phyloP scores from a whole-genome alignment of 1,139 yeast genomes.

The Kurtzmaniella quercitrusa region DNA sequence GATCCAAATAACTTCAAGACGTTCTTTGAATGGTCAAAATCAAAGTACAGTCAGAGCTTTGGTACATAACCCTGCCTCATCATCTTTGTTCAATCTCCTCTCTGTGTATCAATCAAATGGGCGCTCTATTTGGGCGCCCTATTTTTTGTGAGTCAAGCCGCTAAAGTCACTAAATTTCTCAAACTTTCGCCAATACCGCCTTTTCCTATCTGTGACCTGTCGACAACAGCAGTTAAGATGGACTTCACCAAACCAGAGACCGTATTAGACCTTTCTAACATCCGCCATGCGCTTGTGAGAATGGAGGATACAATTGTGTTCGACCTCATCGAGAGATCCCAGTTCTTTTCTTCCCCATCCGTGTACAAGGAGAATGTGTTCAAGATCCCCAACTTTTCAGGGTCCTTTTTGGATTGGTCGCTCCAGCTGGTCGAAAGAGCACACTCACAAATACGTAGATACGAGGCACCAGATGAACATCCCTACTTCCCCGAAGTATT shows the following conservation, averaged over 20 bases:
- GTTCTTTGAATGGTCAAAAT: too few relatives aligned
- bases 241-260: constrained; percentile 83
- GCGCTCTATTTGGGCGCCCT: too few relatives aligned
- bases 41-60: too few relatives aligned
- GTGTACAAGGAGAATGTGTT: constrained; percentile 63
- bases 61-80: too few relatives aligned
- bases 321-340: constrained; percentile 88
- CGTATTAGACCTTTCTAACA: constrained; percentile 75
- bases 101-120: too few relatives aligned
- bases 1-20: too few relatives aligned
- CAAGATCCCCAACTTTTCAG: constrained; percentile 63
- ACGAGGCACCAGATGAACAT: constrained; percentile 92
- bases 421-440: constrained; percentile 69
- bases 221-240: constrained; percentile 40
- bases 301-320: constrained; percentile 97
- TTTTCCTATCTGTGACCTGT: not conserved
- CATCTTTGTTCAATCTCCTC: too few relatives aligned
- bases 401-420: constrained; percentile 86
- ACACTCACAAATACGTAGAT: constrained; percentile 84
- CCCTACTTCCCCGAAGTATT: constrained; percentile 79
- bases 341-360: constrained; percentile 71
- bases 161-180: not conserved
- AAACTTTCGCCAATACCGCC: not conserved
- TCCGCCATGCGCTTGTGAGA: constrained; percentile 77
- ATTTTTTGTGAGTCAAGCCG: too few relatives aligned